A percentile compares a stretch with the other conserved stretches of the same genome.
These are phyloP conservation scores for Hypoxylon rickii DNA, from an alignment of 495 filamentous ascomycete genomes.

Conservation along the genomic window DNA sequence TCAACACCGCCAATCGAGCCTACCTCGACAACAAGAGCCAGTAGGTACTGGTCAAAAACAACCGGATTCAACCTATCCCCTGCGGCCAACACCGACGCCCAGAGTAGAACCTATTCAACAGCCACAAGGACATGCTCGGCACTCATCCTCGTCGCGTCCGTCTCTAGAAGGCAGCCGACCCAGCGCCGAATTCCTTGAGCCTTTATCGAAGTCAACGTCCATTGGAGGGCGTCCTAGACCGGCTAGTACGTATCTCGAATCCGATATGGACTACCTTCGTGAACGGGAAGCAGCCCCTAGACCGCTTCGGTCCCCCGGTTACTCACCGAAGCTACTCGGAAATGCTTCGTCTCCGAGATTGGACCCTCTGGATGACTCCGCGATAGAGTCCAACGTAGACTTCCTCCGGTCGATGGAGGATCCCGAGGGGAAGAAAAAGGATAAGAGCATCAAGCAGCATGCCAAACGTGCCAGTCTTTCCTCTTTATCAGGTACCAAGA, in stretches of 20 bases:
- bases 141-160: constrained; percentile 73
- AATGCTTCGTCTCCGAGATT: constrained; percentile 43
- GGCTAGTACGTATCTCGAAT: constrained; percentile 75
- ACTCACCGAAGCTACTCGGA: constrained; percentile 43
- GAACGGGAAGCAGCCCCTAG: constrained; percentile 58
- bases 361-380: constrained; percentile 61
- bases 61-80: constrained; percentile 30
- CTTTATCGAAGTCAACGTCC: constrained; percentile 43
- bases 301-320: constrained; percentile 42
- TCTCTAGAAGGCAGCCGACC: constrained; percentile 79
- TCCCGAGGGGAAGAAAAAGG: constrained; percentile 70
- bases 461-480: constrained; percentile 81
- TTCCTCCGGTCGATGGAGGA: constrained; percentile 82
- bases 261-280: constrained; percentile 76
- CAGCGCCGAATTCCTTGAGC: constrained; percentile 62
- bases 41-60: constrained; percentile 39
- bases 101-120: constrained; percentile 56
- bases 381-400: constrained; percentile 85
- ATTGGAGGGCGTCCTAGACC: constrained; percentile 59
- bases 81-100: constrained; percentile 30
- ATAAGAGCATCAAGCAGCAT: constrained; percentile 67
- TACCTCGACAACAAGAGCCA: constrained; percentile 47
- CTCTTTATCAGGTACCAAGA: constrained; percentile 80
- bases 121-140: constrained; percentile 46
- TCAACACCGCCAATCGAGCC: constrained; percentile 61